Evolutionary conservation across 108 stramenopile species (phyloP).

Genomic region (Epithemia pelagica): DNA sequence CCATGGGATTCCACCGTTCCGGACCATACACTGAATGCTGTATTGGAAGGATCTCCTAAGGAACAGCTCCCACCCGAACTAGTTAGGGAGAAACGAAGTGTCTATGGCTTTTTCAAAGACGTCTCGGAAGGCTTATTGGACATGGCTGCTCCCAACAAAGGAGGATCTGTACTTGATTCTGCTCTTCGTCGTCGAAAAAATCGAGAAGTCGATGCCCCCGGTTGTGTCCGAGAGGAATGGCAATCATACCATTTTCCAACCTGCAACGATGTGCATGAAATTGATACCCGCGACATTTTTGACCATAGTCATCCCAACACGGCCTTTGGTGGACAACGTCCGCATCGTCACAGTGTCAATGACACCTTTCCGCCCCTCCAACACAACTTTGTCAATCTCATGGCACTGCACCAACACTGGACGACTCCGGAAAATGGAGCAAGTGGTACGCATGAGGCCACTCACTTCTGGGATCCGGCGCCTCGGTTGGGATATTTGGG

Average conservation of each 20-base stretch:
- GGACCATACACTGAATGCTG: too few species aligned
- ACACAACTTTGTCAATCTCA: not conserved
- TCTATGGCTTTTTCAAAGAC: too few species aligned
- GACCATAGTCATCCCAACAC: not conserved
- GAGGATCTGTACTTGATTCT: too few species aligned
- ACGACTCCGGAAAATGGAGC: conserved; percentile 1
- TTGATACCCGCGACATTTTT: conserved; percentile 40
- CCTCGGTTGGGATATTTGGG: conserved; percentile 40
- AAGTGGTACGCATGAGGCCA: conserved; percentile 3
- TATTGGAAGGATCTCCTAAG: too few species aligned
- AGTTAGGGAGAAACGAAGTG: too few species aligned
- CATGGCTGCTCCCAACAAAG: too few species aligned
- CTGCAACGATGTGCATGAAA: conserved; percentile 72
- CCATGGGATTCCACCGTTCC: too few species aligned
- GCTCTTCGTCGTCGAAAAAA: too few species aligned
- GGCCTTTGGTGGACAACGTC: not conserved
- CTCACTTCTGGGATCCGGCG: not conserved
- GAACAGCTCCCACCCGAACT: too few species aligned
- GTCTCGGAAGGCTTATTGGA: too few species aligned
- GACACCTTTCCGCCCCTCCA: not conserved
- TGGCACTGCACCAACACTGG: not conserved
- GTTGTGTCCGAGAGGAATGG: conserved; percentile 38
- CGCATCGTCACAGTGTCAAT: not conserved
- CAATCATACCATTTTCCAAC: conserved; percentile 50
- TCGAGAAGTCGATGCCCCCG: conserved; percentile 10